These are phyloP conservation scores for Serpula lacrymans DNA, from an alignment of 768 basidiomycete species.

Conservation along the genomic window DNA sequence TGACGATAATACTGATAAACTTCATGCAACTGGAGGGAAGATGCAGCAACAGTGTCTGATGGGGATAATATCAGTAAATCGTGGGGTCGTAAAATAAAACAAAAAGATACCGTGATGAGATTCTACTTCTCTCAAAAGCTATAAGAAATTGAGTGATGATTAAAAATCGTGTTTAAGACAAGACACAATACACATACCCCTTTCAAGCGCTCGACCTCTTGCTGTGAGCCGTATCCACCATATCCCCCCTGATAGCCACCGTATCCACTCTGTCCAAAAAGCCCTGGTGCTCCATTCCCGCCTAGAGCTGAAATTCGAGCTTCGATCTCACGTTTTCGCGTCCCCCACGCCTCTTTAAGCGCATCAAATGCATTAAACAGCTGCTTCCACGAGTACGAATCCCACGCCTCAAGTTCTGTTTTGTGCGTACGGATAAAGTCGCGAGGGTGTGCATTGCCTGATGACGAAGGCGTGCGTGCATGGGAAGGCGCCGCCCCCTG, in stretches of 20 bases:
- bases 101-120: slow-evolving; percentile 40
- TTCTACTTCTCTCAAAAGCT: slow-evolving; percentile 59
- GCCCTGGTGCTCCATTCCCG: slow-evolving; percentile 29
- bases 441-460: slow-evolving; percentile 51
- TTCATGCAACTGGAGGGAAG: slow-evolving; percentile 73
- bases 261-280: slow-evolving; percentile 34
- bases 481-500: slow-evolving; percentile 11
- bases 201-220: slow-evolving; percentile 57
- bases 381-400: slow-evolving; percentile 69
- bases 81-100: slow-evolving; percentile 1
- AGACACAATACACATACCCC: slow-evolving; percentile 41
- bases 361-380: slow-evolving; percentile 57
- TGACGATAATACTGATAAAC: slow-evolving; percentile 71
- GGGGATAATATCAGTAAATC: slow-evolving; percentile 9
- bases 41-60: slow-evolving; percentile 64
- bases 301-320: slow-evolving; percentile 44
- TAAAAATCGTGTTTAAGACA: slow-evolving; percentile 4
- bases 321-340: slow-evolving; percentile 54
- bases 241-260: slow-evolving; percentile 40
- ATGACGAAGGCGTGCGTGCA: not conserved
- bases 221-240: slow-evolving; percentile 45
- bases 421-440: slow-evolving; percentile 67
- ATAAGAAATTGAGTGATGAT: slow-evolving; percentile 5
- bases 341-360: slow-evolving; percentile 65
- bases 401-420: slow-evolving; percentile 68